These are phyloP conservation scores for Penicillium maclennaniae DNA, from an alignment of 495 filamentous ascomycete species.

Conservation along the genomic window DNA sequence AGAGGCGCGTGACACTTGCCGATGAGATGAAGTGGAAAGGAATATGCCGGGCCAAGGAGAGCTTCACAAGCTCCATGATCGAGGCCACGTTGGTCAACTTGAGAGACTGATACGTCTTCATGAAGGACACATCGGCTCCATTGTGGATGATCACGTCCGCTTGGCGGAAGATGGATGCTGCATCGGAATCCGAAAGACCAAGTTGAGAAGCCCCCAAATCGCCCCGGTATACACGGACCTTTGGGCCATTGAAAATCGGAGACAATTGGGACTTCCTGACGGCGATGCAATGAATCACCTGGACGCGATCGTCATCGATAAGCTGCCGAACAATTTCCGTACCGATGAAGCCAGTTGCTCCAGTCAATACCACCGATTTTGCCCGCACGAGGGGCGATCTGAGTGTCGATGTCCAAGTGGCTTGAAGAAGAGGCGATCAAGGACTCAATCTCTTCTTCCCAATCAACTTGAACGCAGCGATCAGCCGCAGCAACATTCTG, in stretches of 20 bases:
- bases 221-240: conserved; percentile 36
- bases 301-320: conserved; percentile 16
- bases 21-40: conserved; percentile 52
- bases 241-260: conserved; percentile 18
- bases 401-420: not conserved
- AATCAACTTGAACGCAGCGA: conserved; percentile 12
- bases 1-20: conserved; percentile 26
- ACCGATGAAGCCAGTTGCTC: conserved; percentile 36
- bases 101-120: conserved; percentile 45
- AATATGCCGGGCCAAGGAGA: conserved; percentile 29
- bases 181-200: conserved; percentile 31
- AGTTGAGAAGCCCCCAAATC: conserved; percentile 29
- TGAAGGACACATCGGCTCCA: conserved; percentile 48
- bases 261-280: conserved; percentile 16
- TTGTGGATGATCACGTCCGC: conserved; percentile 50
- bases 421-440: not conserved
- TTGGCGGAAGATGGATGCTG: conserved; percentile 19
- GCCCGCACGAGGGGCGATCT: not conserved
- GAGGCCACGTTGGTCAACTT: conserved; percentile 39
- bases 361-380: conserved; percentile 26
- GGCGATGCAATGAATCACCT: conserved; percentile 31
- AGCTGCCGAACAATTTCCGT: conserved; percentile 24
- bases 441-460: conserved; percentile 16
- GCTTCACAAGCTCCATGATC: conserved; percentile 37
- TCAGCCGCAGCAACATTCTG: not conserved